Percentiles rank a stretch among this genome's conserved stretches.
Evolutionary conservation across 306 rosid species (phyloP).

Genomic region (Chamaecrista fasciculata): DNA sequence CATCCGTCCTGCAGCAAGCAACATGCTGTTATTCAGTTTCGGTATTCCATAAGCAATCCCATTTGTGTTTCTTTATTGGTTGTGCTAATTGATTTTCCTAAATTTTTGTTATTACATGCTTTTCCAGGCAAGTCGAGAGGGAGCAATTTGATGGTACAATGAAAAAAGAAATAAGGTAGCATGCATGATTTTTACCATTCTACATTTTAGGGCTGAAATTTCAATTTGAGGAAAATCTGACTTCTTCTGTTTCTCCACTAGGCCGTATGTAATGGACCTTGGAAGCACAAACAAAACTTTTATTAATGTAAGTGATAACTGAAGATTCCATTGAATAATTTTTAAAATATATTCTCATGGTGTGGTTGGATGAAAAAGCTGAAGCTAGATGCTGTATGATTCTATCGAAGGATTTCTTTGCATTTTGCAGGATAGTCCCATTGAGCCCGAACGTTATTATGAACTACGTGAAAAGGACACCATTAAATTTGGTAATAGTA

Average conservation of each 20-base stretch:
- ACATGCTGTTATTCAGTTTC: slow-evolving; percentile 90
- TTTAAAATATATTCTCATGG: slow-evolving; percentile 9
- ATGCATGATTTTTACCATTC: background rate
- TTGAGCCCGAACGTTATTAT: slow-evolving; percentile 93
- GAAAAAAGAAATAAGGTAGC: slow-evolving; percentile 63
- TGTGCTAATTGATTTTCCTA: background rate
- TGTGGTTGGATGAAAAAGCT: slow-evolving; percentile 3
- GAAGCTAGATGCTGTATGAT: slow-evolving; percentile 16
- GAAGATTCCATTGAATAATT: slow-evolving; percentile 10
- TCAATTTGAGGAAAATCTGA: slow-evolving; percentile 27
- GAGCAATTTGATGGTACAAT: slow-evolving; percentile 79
- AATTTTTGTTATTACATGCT: background rate
- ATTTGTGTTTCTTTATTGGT: slow-evolving; percentile 6
- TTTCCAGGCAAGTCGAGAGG: slow-evolving; percentile 74
- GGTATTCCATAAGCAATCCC: slow-evolving; percentile 46
- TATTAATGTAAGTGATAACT: slow-evolving; percentile 66
- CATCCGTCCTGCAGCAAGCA: slow-evolving; percentile 99
- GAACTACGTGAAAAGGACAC: slow-evolving; percentile 92
- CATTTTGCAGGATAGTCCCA: slow-evolving; percentile 71
- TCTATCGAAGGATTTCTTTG: slow-evolving; percentile 21
- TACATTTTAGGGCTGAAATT: slow-evolving; percentile 1
- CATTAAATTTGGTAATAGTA: slow-evolving; percentile 88
- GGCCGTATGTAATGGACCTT: slow-evolving; percentile 98
- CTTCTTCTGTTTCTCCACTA: slow-evolving; percentile 28
- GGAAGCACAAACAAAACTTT: slow-evolving; percentile 99